phyloP scores from a whole-genome alignment of 1,139 yeast species.

The Lodderomyces pseudojiufengensis region DNA sequence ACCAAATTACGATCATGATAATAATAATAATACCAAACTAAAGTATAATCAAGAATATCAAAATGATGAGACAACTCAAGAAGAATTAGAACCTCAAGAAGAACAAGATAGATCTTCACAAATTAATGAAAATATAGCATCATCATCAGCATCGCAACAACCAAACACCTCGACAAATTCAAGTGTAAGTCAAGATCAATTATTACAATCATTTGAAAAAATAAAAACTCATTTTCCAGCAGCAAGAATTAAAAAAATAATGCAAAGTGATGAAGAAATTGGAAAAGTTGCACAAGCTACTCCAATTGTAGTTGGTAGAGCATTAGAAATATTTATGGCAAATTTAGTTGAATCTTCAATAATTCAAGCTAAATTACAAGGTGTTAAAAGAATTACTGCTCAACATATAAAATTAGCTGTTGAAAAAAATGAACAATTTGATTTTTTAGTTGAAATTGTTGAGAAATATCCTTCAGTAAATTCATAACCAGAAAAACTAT shows the following conservation, averaged over 20 bases:
- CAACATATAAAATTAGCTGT: constrained; percentile 84
- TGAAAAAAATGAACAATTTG: constrained; percentile 83
- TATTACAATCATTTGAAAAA: constrained; percentile 38
- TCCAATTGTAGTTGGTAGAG: constrained; percentile 93
- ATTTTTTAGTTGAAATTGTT: constrained; percentile 75
- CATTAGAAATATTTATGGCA: constrained; percentile 87
- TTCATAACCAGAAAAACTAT: constrained; percentile 17
- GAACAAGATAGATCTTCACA: constrained; percentile 4
- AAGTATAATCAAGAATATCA: not conserved
- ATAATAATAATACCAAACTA: not conserved
- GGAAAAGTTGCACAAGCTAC: constrained; percentile 99
- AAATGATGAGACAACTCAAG: not conserved
- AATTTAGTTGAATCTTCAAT: constrained; percentile 83
- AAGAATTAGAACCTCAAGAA: constrained; percentile 1
- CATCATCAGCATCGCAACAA: constrained; percentile 4
- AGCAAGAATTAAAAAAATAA: constrained; percentile 90
- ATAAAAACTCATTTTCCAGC: constrained; percentile 96
- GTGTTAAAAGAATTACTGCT: constrained; percentile 79
- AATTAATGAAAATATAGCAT: constrained; percentile 1
- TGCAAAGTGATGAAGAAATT: constrained; percentile 98
- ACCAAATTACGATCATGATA: not conserved
- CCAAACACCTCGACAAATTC: too few species aligned
- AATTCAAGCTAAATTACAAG: constrained; percentile 69
- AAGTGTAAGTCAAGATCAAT: constrained; percentile 32
- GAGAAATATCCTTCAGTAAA: constrained; percentile 53